Conservation (phyloP, 768 basidiomycete genomes). For the Suillus discolor region DNA sequence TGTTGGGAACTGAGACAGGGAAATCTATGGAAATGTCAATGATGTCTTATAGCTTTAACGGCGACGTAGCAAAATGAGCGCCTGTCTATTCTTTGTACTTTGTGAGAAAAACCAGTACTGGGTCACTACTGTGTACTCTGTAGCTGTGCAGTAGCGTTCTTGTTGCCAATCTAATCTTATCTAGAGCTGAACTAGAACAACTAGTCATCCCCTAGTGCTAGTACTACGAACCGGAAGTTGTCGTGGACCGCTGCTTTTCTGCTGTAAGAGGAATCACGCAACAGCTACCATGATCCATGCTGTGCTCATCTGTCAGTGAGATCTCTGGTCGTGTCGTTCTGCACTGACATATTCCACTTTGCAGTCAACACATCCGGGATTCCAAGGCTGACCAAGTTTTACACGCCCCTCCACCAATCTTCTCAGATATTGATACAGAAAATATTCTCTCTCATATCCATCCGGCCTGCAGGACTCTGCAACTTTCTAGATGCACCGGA, state of each 20-base stretch:
- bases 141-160: background rate
- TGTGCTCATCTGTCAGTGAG: conserved; percentile 75
- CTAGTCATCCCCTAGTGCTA: background rate
- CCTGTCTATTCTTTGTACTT: background rate
- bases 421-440: conserved; percentile 75
- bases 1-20: background rate
- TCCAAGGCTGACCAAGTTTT: conserved; percentile 85
- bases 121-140: background rate
- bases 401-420: conserved; percentile 67
- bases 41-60: background rate
- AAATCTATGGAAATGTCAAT: background rate
- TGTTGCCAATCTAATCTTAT: background rate
- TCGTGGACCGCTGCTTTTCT: background rate
- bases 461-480: conserved; percentile 82
- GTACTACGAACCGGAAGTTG: background rate
- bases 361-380: conserved; percentile 93
- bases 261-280: background rate
- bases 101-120: background rate
- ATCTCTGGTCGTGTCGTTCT: conserved; percentile 17
- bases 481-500: conserved; percentile 97
- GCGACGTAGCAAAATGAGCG: background rate
- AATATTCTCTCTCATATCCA: conserved; percentile 87
- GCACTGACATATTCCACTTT: conserved; percentile 23
- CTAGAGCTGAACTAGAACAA: background rate
- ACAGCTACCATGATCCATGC: conserved; percentile 71